Evolutionary conservation across 164 flowering plant species (phyloP).

Genomic region (Saururus chinensis): DNA sequence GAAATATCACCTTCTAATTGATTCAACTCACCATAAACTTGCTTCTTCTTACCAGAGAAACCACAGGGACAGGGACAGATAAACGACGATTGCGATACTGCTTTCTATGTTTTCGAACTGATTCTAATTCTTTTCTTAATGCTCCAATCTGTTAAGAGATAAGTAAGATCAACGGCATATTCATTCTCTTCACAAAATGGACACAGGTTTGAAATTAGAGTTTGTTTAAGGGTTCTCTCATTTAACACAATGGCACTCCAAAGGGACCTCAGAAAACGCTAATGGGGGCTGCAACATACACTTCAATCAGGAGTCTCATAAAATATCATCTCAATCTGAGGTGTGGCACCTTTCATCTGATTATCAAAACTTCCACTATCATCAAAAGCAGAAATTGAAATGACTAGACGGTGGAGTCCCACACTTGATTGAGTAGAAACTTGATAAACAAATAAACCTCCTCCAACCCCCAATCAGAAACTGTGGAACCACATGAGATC

Average conservation of each 20-base stretch:
- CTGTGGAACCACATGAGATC: not conserved
- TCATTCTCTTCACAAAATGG: no score
- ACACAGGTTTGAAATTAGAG: no score
- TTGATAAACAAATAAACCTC: not conserved
- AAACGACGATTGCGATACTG: conserved; percentile 71
- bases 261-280: not conserved
- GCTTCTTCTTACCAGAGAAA: conserved; percentile 53
- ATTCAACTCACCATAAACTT: not conserved
- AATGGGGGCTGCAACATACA: not conserved
- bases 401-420: not conserved
- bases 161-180: not conserved
- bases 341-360: not conserved
- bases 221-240: not conserved
- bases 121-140: conserved; percentile 75
- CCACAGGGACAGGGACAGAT: conserved; percentile 89
- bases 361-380: no score
- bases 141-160: conserved; percentile 51
- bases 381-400: not conserved
- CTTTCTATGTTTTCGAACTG: conserved; percentile 80
- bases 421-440: not conserved
- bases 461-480: not conserved
- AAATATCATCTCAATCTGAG: not conserved
- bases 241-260: not conserved
- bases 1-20: not conserved
- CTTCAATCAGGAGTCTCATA: not conserved